A percentile compares a stretch with the other conserved stretches of the same genome.
These are phyloP conservation scores for Diplodia corticola DNA, from an alignment of 2,329 filamentous ascomycete genomes.

Conservation along the genomic window DNA sequence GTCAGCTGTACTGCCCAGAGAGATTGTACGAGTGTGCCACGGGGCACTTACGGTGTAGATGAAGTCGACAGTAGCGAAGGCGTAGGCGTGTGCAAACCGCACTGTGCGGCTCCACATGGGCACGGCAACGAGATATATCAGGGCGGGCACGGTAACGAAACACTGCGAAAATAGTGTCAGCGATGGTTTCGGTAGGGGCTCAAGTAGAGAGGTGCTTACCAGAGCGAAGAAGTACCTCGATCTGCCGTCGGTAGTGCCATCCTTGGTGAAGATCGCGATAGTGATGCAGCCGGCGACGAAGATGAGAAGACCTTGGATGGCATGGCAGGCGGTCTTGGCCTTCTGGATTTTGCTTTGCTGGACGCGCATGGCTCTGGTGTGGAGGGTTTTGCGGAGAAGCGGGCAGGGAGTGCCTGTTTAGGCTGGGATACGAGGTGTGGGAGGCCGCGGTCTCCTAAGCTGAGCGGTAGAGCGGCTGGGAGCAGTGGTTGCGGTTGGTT, in stretches of 20 bases:
- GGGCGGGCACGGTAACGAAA: constrained; percentile 58
- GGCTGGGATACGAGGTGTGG: constrained; percentile 7
- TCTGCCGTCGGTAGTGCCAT: constrained; percentile 54
- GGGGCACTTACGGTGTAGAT: constrained; percentile 43
- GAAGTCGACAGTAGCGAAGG: constrained; percentile 57
- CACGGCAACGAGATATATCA: constrained; percentile 61
- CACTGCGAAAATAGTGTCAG: constrained; percentile 48
- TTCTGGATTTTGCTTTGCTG: constrained; percentile 49
- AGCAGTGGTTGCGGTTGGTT: neutral
- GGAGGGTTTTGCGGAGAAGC: neutral
- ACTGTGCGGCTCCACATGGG: constrained; percentile 61
- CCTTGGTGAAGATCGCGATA: constrained; percentile 59
- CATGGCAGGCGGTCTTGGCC: constrained; percentile 58
- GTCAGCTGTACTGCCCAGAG: constrained; percentile 2
- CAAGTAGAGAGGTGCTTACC: constrained; percentile 42
- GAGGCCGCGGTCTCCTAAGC: constrained; percentile 5
- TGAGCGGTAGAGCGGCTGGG: neutral
- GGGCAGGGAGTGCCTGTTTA: constrained; percentile 8
- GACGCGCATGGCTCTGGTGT: constrained; percentile 10
- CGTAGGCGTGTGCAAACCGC: constrained; percentile 61
- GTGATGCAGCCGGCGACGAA: constrained; percentile 60
- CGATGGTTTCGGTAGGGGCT: neutral
- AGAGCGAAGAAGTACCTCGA: constrained; percentile 59
- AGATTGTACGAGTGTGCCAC: neutral
- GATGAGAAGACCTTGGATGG: constrained; percentile 55